Conservation (phyloP, 2,329 filamentous ascomycete species). For the Rhynchosporium secalis region DNA sequence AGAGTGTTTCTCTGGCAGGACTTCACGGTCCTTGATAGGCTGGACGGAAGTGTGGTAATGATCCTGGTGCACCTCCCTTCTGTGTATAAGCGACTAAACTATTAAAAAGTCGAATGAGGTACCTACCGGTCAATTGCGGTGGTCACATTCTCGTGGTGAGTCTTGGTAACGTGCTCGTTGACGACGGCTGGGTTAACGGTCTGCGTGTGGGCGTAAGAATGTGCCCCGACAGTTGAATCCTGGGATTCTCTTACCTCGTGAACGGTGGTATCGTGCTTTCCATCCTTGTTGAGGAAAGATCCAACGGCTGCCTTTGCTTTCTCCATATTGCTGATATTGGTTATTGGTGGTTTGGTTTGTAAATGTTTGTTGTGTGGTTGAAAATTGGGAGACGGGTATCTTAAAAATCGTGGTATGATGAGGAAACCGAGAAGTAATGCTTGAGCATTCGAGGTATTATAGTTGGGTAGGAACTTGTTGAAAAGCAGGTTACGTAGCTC, state of each 20-base stretch:
- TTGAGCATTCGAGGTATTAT: neutral
- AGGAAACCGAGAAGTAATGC: neutral
- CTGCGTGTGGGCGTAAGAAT: constrained; percentile 22
- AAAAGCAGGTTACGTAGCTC: constrained; percentile 20
- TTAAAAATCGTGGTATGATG: neutral
- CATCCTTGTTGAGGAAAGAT: constrained; percentile 60
- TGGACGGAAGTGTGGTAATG: constrained; percentile 72
- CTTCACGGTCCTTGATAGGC: constrained; percentile 57
- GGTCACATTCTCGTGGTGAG: constrained; percentile 60
- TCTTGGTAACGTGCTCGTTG: constrained; percentile 59
- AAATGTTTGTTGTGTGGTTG: constrained; percentile 5
- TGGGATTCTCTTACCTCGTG: constrained; percentile 49
- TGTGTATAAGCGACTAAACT: too few species aligned
- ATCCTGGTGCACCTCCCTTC: constrained; percentile 67
- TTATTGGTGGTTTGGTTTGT: neutral
- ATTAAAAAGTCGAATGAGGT: constrained; percentile 46
- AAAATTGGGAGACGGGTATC: neutral
- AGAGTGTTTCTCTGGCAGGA: constrained; percentile 60
- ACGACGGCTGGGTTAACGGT: constrained; percentile 59
- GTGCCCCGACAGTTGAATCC: neutral
- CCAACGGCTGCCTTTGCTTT: constrained; percentile 63
- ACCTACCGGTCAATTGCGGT: constrained; percentile 43
- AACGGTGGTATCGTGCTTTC: constrained; percentile 69
- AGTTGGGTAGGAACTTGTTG: neutral
- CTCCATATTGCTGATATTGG: constrained; percentile 50